A percentile compares a stretch with the other conserved stretches of the same genome.
Evolutionary conservation across 2,329 filamentous ascomycete species (phyloP).

Genomic region (Pseudogymnoascus sp.): DNA sequence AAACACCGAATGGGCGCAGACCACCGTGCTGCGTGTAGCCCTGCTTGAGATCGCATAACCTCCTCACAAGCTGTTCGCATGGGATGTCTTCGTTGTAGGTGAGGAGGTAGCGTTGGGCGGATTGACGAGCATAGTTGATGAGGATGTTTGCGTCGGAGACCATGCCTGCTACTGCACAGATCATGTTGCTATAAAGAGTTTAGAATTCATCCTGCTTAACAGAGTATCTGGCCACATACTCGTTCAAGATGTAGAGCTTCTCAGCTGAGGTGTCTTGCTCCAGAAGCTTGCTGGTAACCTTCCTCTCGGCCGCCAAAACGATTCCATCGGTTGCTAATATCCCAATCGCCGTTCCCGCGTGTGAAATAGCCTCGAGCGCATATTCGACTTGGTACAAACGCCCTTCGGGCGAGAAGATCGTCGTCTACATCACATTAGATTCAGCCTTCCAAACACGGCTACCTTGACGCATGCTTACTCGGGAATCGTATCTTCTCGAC

Average conservation of each 20-base stretch:
- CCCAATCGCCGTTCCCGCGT: slow-evolving; percentile 92
- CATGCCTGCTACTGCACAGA: slow-evolving; percentile 98
- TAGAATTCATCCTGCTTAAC: slow-evolving; percentile 12
- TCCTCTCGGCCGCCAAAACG: slow-evolving; percentile 93
- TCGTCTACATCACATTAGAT: slow-evolving; percentile 59
- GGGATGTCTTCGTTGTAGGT: slow-evolving; percentile 99
- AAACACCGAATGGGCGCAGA: slow-evolving; percentile 94
- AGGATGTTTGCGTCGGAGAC: slow-evolving; percentile 99
- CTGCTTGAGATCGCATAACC: slow-evolving; percentile 96
- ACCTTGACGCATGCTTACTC: slow-evolving; percentile 53
- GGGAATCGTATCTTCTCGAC: slow-evolving; percentile 96
- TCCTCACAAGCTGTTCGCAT: slow-evolving; percentile 95
- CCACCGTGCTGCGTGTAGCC: slow-evolving; percentile 99
- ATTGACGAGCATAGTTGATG: slow-evolving; percentile 98
- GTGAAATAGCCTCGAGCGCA: slow-evolving; percentile 96
- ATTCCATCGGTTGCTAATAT: slow-evolving; percentile 98
- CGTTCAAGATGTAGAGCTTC: slow-evolving; percentile 99
- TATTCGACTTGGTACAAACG: slow-evolving; percentile 99
- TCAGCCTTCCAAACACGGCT: slow-evolving; percentile 4
- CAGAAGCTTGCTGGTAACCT: slow-evolving; percentile 97
- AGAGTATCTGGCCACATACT: slow-evolving; percentile 51
- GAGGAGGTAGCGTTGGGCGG: slow-evolving; percentile 92
- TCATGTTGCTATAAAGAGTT: slow-evolving; percentile 76
- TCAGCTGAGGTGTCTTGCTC: slow-evolving; percentile 99
- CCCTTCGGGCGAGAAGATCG: slow-evolving; percentile 98